A percentile compares a stretch with the other conserved stretches of the same genome.
Conservation (phyloP, 768 basidiomycete species). For the Paxillus ammoniavirescens region DNA sequence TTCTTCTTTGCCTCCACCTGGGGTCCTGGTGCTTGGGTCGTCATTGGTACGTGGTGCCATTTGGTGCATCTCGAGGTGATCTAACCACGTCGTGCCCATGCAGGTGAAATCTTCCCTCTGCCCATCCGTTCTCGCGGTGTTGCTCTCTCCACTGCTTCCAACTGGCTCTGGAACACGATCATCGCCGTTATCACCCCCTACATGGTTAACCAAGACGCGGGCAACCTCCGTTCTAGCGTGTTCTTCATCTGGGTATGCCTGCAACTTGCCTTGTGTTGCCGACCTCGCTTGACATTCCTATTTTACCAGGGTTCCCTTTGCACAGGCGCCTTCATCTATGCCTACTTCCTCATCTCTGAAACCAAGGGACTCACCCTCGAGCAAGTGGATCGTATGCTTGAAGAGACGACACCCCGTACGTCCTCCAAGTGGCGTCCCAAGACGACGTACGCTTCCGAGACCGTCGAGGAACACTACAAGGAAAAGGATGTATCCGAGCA, state of each 20-base stretch:
- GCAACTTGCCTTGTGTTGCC: slow-evolving; percentile 7
- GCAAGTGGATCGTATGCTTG: slow-evolving; percentile 79
- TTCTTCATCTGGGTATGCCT: slow-evolving; percentile 79
- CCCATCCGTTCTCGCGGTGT: slow-evolving; percentile 82
- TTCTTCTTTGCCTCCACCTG: slow-evolving; percentile 48
- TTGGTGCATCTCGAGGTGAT: neutral
- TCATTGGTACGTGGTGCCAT: slow-evolving; percentile 24
- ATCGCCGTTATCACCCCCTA: slow-evolving; percentile 37
- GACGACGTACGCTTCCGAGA: slow-evolving; percentile 22
- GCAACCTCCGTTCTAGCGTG: slow-evolving; percentile 63
- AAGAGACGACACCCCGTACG: slow-evolving; percentile 55
- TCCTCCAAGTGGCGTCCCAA: slow-evolving; percentile 38
- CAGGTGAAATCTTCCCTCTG: slow-evolving; percentile 80
- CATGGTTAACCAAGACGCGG: slow-evolving; percentile 41
- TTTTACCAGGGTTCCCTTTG: slow-evolving; percentile 49
- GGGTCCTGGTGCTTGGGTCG: slow-evolving; percentile 64
- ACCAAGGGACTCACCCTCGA: slow-evolving; percentile 83
- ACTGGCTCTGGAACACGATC: slow-evolving; percentile 79
- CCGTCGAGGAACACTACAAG: neutral
- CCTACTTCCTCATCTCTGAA: slow-evolving; percentile 81
- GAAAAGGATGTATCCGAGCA: slow-evolving; percentile 6
- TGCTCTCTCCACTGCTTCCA: slow-evolving; percentile 69
- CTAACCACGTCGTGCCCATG: slow-evolving; percentile 41
- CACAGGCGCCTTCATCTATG: slow-evolving; percentile 66
- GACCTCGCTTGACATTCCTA: neutral